Conservation (phyloP, 2,329 filamentous ascomycete species). For the Exophiala aquamarina region DNA sequence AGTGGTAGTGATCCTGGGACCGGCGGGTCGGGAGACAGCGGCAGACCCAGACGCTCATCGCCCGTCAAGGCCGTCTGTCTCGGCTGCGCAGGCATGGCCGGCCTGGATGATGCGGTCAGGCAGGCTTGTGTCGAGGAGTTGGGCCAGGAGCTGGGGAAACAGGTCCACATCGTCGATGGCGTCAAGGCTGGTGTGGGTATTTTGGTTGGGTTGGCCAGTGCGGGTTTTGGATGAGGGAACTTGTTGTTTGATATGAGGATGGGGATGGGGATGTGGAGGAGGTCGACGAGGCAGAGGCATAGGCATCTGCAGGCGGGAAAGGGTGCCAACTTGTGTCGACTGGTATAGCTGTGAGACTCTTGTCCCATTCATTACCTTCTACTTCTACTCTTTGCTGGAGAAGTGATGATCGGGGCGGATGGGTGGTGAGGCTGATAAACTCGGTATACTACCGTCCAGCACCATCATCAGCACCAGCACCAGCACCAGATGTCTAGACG, state of each 20-base stretch:
- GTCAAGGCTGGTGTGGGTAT: conserved; percentile 54
- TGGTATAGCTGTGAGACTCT: no score
- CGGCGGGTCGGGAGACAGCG: no score
- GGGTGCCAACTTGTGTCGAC: no score
- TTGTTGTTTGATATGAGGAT: neutral
- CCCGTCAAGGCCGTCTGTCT: conserved; percentile 69
- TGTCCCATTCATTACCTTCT: no score
- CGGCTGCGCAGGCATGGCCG: conserved; percentile 90
- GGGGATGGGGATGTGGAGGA: neutral
- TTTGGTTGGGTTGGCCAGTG: conserved; percentile 17
- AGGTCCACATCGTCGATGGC: conserved; percentile 75
- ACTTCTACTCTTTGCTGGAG: no score
- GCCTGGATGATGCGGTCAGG: conserved; percentile 74
- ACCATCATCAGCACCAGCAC: no score
- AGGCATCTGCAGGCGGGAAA: no score
- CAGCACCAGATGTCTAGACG: no score
- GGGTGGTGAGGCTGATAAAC: no score
- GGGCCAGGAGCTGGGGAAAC: conserved; percentile 58
- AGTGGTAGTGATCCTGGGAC: neutral
- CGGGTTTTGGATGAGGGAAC: conserved; percentile 18
- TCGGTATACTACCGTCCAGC: no score
- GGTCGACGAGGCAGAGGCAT: neutral
- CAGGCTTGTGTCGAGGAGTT: conserved; percentile 65
- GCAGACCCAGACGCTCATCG: conserved; percentile 34
- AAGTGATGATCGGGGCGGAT: no score